phyloP scores from a whole-genome alignment of 352 stramenopile species.

The Halophytophthora batemanensis region DNA sequence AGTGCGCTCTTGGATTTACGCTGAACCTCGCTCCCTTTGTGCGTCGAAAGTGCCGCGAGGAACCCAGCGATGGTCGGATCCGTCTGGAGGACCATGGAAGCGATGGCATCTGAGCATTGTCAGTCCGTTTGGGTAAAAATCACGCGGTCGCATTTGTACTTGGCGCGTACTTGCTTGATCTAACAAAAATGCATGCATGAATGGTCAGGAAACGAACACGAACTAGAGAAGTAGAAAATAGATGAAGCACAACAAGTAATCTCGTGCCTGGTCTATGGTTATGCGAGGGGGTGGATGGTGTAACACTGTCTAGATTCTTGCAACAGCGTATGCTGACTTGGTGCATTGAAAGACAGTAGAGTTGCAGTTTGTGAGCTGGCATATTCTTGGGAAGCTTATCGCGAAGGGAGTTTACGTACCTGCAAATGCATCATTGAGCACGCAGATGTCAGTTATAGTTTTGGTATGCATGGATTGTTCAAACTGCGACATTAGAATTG shows the following conservation, averaged over 20 bases:
- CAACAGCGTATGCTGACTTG: conserved; percentile 2
- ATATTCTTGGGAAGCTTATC: conserved; percentile 3
- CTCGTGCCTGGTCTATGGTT: background rate
- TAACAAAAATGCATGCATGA: background rate
- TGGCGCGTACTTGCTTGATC: conserved; percentile 4
- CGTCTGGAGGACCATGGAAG: conserved; percentile 4
- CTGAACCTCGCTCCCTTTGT: conserved; percentile 7
- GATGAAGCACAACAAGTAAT: background rate
- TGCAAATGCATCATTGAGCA: background rate
- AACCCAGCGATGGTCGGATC: conserved; percentile 1
- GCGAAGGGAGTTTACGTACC: conserved; percentile 6
- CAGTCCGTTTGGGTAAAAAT: conserved; percentile 9
- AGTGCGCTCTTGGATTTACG: conserved; percentile 1
- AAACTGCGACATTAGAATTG: background rate
- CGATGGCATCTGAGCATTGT: conserved; percentile 10
- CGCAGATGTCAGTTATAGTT: background rate
- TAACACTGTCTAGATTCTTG: background rate
- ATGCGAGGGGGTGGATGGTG: conserved; percentile 4
- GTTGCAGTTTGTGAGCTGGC: background rate
- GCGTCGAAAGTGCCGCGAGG: conserved; percentile 2
- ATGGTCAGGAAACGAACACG: background rate
- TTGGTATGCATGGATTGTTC: background rate
- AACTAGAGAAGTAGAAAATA: background rate
- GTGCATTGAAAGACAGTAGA: conserved; percentile 9
- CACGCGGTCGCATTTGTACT: conserved; percentile 7